Evolutionary conservation across 2,329 filamentous ascomycete species (phyloP).

Genomic region (Chaetomium globosum): DNA sequence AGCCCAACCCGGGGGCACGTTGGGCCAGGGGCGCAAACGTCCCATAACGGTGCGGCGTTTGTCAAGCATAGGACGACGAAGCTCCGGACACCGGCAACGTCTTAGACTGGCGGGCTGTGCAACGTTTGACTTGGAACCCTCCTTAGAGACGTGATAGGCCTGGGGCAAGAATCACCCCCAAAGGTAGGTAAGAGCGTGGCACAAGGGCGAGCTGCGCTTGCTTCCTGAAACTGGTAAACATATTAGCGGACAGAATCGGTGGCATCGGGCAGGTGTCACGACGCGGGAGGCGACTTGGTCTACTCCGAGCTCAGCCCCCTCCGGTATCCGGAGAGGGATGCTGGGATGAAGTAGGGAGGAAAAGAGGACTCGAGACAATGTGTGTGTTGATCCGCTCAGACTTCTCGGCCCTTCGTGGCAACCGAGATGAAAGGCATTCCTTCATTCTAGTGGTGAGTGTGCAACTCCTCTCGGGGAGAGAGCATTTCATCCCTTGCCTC

Average conservation of each 20-base stretch:
- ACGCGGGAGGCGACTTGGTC: constrained; percentile 10
- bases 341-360: constrained; percentile 4
- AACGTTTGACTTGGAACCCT: neutral
- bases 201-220: constrained; percentile 19
- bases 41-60: constrained; percentile 6
- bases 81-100: neutral
- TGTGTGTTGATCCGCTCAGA: constrained; percentile 15
- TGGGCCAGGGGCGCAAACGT: neutral
- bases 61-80: neutral
- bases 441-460: constrained; percentile 6
- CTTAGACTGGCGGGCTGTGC: constrained; percentile 11
- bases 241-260: constrained; percentile 12
- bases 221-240: constrained; percentile 21
- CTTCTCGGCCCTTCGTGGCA: constrained; percentile 26
- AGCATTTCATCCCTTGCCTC: constrained; percentile 26
- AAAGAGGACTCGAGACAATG: constrained; percentile 19
- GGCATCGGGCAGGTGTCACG: constrained; percentile 24
- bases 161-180: neutral
- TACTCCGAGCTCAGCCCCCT: constrained; percentile 21
- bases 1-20: neutral
- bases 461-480: neutral
- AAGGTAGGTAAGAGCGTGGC: constrained; percentile 8
- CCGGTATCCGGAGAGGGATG: neutral
- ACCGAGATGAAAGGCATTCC: constrained; percentile 31
- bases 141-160: neutral